Base-by-base conservation (phyloP, 2,329 filamentous ascomycete species). In the Madurella mycetomatis region DNA sequence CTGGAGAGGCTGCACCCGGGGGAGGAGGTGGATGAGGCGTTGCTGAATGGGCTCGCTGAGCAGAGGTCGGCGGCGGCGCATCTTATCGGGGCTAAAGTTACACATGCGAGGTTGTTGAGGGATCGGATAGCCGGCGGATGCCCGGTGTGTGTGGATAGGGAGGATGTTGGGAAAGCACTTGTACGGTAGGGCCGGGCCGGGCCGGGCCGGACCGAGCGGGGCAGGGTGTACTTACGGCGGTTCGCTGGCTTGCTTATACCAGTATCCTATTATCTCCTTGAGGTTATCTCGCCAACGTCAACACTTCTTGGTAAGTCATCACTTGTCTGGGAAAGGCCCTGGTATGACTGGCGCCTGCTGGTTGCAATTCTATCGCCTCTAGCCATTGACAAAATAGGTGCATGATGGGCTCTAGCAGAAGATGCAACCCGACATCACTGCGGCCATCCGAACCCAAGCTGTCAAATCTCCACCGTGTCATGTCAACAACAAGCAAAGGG, bases 1-100 rank as follows among this genome's bases (percentile, higher is more conserved):
- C 70, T 92, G 13, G 77, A 78, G 60, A 71, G 72, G 54, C 60
- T 84, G 47, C 67, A 78, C 43, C 71, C 73, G 39, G 77, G 63
- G 51, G 76, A 72, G 67, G 69, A 68, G 25, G 67, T 70, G 5
- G 80, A 85, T 53, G 67, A 73, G 3, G 73, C 76, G 30, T 73
- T 72, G 1, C 65, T 69, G 49, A 46, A 49, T 3, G 73, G 73
- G 42, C 74, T 72, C 41, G 72, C 76, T 37, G 73, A 70, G 15
- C 67, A 71, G 11, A 68, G 73, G 15, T 70, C 69, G 52, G 32
- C 51, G 31, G 41, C 49, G 41, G 30, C 44, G 30, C 78, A 80
- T 8, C 78, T 86, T 53, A 89, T 97, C 7, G 88, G 90, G 0
- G 83, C 86, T 31, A 96, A 96, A 71, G 90, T 96, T 30, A 94